Percentiles rank a stretch among this genome's conserved stretches.
These are phyloP conservation scores for Thalassiosira exigua DNA, from an alignment of 352 stramenopile species.

Conservation along the genomic window DNA sequence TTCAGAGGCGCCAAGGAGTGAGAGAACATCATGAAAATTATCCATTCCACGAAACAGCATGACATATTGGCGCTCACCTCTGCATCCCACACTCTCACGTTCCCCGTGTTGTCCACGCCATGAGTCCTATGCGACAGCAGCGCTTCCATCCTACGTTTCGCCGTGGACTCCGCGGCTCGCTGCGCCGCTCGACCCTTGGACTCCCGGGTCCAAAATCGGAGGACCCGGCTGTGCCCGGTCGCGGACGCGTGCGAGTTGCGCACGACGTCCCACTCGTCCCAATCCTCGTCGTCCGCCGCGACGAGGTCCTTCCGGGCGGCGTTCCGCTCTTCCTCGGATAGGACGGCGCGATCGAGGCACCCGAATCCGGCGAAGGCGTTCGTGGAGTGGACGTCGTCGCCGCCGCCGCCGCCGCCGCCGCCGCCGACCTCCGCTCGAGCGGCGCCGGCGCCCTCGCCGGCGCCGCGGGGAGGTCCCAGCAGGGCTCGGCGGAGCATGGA, in stretches of 20 bases:
- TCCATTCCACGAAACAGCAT: too few species aligned
- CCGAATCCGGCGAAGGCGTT: slow-evolving; percentile 60
- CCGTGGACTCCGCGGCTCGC: neutral
- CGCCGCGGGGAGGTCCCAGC: slow-evolving; percentile 16
- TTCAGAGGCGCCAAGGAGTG: too few species aligned
- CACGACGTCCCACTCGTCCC: slow-evolving; percentile 1
- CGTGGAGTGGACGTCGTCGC: slow-evolving; percentile 47
- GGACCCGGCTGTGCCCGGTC: slow-evolving; percentile 26
- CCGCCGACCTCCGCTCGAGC: neutral
- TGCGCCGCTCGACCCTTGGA: slow-evolving; percentile 13
- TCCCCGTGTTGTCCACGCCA: slow-evolving; percentile 83
- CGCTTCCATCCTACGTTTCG: slow-evolving; percentile 27
- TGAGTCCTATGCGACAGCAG: slow-evolving; percentile 70
- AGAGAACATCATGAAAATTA: too few species aligned
- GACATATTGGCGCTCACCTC: too few species aligned
- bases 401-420: slow-evolving; percentile 13
- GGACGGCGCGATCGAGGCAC: slow-evolving; percentile 36
- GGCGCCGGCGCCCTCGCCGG: neutral
- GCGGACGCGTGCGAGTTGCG: neutral
- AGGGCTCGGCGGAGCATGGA: slow-evolving; percentile 63
- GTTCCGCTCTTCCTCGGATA: neutral
- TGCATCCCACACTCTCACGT: slow-evolving; percentile 82
- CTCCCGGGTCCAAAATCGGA: slow-evolving; percentile 45
- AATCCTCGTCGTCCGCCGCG: neutral
- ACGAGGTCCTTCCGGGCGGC: neutral